Conservation (phyloP, 768 basidiomycete species). For the Pleurotus sapidus region DNA sequence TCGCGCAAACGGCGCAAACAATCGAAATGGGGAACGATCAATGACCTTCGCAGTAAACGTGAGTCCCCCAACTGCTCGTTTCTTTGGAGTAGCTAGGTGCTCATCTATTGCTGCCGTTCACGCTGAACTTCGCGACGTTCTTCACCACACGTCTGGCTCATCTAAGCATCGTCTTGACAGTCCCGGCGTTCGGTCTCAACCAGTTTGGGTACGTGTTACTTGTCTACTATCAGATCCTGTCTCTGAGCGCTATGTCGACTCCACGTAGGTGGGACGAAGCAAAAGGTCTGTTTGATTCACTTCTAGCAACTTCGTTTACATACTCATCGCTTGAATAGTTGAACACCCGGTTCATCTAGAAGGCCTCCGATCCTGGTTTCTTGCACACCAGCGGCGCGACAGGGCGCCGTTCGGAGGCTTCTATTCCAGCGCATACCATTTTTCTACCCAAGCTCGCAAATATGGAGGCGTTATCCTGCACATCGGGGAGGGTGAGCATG, state of each 20-base stretch:
- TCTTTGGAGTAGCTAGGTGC: too few relatives aligned
- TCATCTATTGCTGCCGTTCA: conserved; percentile 7
- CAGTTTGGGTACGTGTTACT: conserved; percentile 18
- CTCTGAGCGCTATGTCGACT: background rate
- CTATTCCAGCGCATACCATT: background rate
- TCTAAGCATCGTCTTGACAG: conserved; percentile 14
- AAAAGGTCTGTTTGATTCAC: conserved; percentile 12
- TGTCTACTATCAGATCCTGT: background rate
- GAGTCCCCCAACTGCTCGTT: background rate
- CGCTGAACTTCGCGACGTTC: conserved; percentile 18
- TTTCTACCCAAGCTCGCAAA: background rate
- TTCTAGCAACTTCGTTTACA: background rate
- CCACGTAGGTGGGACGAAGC: conserved; percentile 14
- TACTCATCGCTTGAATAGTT: background rate
- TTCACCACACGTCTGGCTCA: conserved; percentile 23
- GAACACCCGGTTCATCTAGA: background rate
- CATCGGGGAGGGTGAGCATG: conserved; percentile 14
- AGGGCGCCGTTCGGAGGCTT: background rate
- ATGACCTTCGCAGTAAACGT: conserved; percentile 21
- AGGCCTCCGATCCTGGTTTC: background rate
- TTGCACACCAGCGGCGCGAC: background rate
- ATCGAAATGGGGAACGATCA: too few relatives aligned
- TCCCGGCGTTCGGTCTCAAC: conserved; percentile 16
- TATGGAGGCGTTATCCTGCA: conserved; percentile 11
- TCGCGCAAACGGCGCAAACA: too few relatives aligned